Evolutionary conservation across 208 protist species (phyloP).

Genomic region (Trypanosoma grayi): DNA sequence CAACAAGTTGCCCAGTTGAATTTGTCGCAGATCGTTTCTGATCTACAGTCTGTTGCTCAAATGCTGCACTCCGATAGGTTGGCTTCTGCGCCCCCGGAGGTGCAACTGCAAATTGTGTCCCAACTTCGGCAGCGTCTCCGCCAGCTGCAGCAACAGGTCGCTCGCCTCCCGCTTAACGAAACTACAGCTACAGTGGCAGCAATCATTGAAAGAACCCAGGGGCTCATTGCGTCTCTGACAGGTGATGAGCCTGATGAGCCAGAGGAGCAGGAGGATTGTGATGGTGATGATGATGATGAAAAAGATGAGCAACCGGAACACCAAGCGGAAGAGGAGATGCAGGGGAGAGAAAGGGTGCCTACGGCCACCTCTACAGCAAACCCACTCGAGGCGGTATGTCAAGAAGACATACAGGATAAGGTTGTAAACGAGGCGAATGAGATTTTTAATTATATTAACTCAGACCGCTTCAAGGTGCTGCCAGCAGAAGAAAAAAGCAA

Average conservation of each 20-base stretch:
- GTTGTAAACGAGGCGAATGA: slow-evolving; percentile 20
- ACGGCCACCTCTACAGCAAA: neutral
- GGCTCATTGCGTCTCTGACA: neutral
- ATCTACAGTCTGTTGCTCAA: slow-evolving; percentile 28
- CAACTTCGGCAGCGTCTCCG: slow-evolving; percentile 6
- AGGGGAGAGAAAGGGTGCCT: neutral
- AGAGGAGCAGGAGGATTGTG: slow-evolving; percentile 10
- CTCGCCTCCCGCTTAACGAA: slow-evolving; percentile 19
- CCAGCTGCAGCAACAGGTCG: slow-evolving; percentile 12
- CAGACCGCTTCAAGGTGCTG: slow-evolving; percentile 38
- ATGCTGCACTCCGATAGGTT: slow-evolving; percentile 37
- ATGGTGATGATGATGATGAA: neutral
- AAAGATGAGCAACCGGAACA: too few species aligned
- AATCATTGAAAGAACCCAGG: slow-evolving; percentile 19
- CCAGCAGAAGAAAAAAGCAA: slow-evolving; percentile 23
- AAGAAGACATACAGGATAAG: slow-evolving; percentile 9
- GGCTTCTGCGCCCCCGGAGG: slow-evolving; percentile 8
- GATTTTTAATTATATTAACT: slow-evolving; percentile 40
- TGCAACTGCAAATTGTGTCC: slow-evolving; percentile 5
- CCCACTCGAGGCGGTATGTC: neutral
- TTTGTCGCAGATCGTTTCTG: slow-evolving; percentile 11
- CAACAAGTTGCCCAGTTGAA: slow-evolving; percentile 9
- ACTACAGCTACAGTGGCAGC: slow-evolving; percentile 2
- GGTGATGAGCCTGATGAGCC: slow-evolving; percentile 7
- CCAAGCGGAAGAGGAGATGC: neutral